phyloP scores from a whole-genome alignment of 2,329 filamentous ascomycete species.

The Fusarium pilosicola region DNA sequence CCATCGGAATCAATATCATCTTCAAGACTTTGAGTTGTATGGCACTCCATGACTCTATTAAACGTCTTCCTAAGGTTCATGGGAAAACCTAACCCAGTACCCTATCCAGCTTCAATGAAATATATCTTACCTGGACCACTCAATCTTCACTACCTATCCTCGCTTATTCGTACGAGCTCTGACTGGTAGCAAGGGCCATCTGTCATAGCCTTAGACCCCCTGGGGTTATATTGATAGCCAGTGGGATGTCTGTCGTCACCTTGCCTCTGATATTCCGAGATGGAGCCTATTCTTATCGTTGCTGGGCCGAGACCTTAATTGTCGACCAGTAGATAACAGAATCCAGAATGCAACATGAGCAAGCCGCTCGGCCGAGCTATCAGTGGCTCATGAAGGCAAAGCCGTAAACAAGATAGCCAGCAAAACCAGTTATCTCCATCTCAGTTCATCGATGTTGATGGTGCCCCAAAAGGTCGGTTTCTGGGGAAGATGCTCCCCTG shows the following conservation, averaged over 20 bases:
- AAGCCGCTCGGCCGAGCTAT: slow-evolving; percentile 44
- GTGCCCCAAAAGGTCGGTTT: slow-evolving; percentile 47
- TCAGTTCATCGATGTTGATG: slow-evolving; percentile 36
- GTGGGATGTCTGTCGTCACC: slow-evolving; percentile 40
- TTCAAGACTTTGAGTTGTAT: neutral
- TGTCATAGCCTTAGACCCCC: slow-evolving; percentile 19
- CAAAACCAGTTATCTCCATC: slow-evolving; percentile 31
- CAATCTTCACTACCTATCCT: slow-evolving; percentile 5
- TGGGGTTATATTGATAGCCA: neutral
- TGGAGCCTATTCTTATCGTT: slow-evolving; percentile 26
- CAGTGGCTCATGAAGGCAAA: slow-evolving; percentile 36
- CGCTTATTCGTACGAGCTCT: slow-evolving; percentile 24
- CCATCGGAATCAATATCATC: neutral
- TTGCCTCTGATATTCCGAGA: slow-evolving; percentile 15
- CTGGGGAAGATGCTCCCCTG: slow-evolving; percentile 45
- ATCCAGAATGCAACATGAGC: slow-evolving; percentile 8
- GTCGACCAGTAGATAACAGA: slow-evolving; percentile 33
- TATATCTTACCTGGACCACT: slow-evolving; percentile 1
- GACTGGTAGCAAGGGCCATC: slow-evolving; percentile 25
- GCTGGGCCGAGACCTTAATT: slow-evolving; percentile 23
- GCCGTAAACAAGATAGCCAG: slow-evolving; percentile 27
- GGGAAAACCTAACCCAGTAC: neutral
- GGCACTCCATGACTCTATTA: neutral
- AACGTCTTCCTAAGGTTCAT: neutral
- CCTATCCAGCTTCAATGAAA: slow-evolving; percentile 5